Evolutionary conservation across 1,284 basidiomycete genomes (phyloP).

Genomic region (Chalciporus sp.): DNA sequence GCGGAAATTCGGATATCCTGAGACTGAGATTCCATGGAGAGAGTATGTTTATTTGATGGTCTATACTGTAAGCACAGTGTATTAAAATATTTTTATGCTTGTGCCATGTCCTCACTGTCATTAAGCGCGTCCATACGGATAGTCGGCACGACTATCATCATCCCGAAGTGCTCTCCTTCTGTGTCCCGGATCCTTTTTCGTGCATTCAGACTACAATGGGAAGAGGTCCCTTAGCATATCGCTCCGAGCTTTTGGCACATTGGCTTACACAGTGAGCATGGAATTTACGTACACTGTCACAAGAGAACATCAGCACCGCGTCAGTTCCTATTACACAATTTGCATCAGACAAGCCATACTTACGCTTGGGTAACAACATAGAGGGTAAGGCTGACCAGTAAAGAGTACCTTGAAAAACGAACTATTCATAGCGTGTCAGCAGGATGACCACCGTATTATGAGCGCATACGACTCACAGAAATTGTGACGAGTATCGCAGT

Average conservation of each 20-base stretch:
- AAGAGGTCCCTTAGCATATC: no score
- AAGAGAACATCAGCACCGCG: neutral
- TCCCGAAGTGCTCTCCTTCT: neutral
- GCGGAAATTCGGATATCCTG: no score
- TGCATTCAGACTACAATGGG: neutral
- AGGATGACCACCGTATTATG: no score
- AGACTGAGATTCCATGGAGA: no score
- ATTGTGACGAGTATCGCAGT: neutral
- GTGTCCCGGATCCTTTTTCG: neutral
- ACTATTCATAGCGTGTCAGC: neutral
- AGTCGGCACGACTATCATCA: constrained; percentile 1
- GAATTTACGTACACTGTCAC: neutral
- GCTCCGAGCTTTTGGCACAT: neutral
- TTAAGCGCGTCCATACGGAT: neutral
- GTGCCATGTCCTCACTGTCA: neutral
- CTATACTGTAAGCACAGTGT: no score
- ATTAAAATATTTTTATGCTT: neutral
- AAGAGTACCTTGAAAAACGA: neutral
- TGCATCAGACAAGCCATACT: neutral
- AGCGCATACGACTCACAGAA: neutral
- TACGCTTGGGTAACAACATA: neutral
- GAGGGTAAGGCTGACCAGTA: neutral
- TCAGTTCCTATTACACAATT: no score
- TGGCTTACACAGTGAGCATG: constrained; percentile 4
- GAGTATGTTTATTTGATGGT: no score